Conservation (phyloP, 2,329 filamentous ascomycete genomes). For the Eutypella sp. region DNA sequence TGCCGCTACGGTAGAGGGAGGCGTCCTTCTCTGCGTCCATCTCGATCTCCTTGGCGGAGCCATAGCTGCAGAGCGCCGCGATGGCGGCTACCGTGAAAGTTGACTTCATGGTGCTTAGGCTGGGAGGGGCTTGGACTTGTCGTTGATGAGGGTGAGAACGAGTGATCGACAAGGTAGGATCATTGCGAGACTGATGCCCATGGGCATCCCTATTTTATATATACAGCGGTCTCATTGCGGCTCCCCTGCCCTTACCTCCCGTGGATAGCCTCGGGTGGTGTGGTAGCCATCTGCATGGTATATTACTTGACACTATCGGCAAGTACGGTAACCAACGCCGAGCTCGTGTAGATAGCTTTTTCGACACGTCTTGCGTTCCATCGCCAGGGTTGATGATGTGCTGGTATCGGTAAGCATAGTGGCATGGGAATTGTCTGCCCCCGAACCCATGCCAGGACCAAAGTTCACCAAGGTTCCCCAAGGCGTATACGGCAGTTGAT, state of each 20-base stretch:
- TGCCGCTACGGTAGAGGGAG: conserved; percentile 26
- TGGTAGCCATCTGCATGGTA: neutral
- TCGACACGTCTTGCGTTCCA: neutral
- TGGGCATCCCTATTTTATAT: neutral
- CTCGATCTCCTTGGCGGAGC: conserved; percentile 25
- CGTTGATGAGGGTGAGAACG: too few relatives aligned
- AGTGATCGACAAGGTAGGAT: too few relatives aligned
- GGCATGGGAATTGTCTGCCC: neutral
- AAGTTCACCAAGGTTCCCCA: neutral
- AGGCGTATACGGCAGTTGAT: neutral
- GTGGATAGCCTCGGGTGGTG: neutral
- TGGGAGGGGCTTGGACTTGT: neutral
- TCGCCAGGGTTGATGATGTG: neutral
- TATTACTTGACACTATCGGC: neutral
- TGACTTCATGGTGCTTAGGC: conserved; percentile 22
- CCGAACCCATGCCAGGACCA: too few relatives aligned
- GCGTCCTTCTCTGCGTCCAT: conserved; percentile 22
- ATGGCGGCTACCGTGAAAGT: conserved; percentile 19
- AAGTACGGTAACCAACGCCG: neutral
- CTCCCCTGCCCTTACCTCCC: neutral
- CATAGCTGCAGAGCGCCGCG: conserved; percentile 21
- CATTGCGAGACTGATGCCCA: too few relatives aligned
- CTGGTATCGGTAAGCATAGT: neutral
- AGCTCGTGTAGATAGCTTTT: neutral
- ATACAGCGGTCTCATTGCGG: neutral